Base-by-base conservation (phyloP, 441 rosid species). In the Brassica balearica region DNA sequence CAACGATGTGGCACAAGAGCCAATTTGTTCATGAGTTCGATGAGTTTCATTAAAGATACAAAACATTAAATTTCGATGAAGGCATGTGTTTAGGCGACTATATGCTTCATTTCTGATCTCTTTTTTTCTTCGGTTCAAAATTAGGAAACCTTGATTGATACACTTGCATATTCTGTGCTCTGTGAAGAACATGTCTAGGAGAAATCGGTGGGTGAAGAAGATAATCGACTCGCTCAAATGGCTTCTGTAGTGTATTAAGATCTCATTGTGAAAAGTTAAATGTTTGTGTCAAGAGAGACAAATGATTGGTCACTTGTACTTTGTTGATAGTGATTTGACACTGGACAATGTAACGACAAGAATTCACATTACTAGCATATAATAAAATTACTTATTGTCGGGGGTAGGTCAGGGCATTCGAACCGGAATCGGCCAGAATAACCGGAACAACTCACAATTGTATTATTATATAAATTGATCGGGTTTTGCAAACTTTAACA, bases 251-350 rank as follows among this genome's bases (percentile, higher is more conserved):
- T 34, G 58, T 6, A 51, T 51, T 51, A 51, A 19, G 22, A 8
- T 17, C 23, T 55, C 23, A 55, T 55, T 55, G 60, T 55, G 19
- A 55, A 55, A 55, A 55, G 23, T 2, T 55, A 14, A 55, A 55
- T 55, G 60, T 55, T 8, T 55, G 60, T 55, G 10, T 15, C 10
- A 17, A 51, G 60, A 15, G 23, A 55, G 23, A 55, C 23, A 55
- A 38, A 55, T 55, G 60, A 55, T 55, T 55, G 65, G 6, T 75
- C 46, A 8, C 27, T 58, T 58, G 62, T 58, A 58, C 62, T 58
- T 55, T 19, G 62, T 3, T 8, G 74, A 75, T 14, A 61, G 62
- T 76, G 79, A 76, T 60, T 68, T 76, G 74, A 68, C 79, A 60
- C 69, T 60, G 25, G 63, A 68, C 79, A 76, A 41, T 29, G 69